Percentiles rank a stretch among this genome's conserved stretches.
phyloP scores from a whole-genome alignment of 176 grass and related monocot species.

The Hyparrhenia diplandra region DNA sequence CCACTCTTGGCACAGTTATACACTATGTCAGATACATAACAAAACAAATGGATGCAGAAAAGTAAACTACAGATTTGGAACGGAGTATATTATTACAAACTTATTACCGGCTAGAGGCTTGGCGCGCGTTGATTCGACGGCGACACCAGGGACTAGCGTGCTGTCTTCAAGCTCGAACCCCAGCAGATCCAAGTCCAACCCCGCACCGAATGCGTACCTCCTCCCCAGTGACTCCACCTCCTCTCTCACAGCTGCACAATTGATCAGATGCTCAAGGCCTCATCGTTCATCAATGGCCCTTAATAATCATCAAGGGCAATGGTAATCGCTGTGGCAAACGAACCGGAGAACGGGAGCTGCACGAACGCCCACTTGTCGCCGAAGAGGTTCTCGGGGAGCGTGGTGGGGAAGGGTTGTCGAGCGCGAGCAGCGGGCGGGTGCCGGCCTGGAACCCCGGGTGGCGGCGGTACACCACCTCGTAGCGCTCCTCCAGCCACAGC shows the following conservation, averaged over 20 bases:
- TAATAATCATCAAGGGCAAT: neutral
- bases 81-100: neutral
- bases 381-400: constrained; percentile 86
- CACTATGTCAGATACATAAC: too few species aligned
- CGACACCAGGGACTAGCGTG: constrained; percentile 74
- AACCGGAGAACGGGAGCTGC: constrained; percentile 88
- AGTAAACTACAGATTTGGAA: too few species aligned
- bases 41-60: too few species aligned
- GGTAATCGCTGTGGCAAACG: neutral
- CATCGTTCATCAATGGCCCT: neutral
- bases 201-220: constrained; percentile 76
- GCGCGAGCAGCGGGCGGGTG: constrained; percentile 74
- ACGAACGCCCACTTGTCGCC: constrained; percentile 97
- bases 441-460: constrained; percentile 89
- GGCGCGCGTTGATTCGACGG: constrained; percentile 88
- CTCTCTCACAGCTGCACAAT: constrained; percentile 64
- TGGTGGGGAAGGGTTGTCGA: constrained; percentile 91
- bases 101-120: constrained; percentile 87
- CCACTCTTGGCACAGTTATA: too few species aligned
- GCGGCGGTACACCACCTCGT: constrained; percentile 74
- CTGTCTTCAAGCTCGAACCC: constrained; percentile 84
- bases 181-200: constrained; percentile 85
- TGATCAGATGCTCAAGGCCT: neutral
- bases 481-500: constrained; percentile 88
- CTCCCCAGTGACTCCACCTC: constrained; percentile 56